A percentile compares a stretch with the other conserved stretches of the same genome.
These are phyloP conservation scores for Amanita molliuscula DNA, from an alignment of 768 basidiomycete genomes.

Conservation along the genomic window DNA sequence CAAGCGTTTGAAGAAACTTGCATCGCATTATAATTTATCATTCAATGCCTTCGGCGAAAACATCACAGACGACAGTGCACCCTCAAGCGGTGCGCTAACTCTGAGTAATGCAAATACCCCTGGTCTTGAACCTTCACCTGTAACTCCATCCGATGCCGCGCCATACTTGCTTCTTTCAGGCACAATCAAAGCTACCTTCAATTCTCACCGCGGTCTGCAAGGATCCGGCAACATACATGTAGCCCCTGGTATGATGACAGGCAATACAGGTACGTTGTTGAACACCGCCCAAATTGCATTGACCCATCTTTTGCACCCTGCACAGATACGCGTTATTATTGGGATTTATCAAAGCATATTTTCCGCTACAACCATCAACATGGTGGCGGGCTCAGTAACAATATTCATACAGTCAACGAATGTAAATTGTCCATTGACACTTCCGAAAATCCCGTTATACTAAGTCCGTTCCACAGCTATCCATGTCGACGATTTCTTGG, in stretches of 20 bases:
- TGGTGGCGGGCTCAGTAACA: conserved; percentile 20
- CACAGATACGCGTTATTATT: conserved; percentile 50
- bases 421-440: conserved; percentile 25
- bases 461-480: conserved; percentile 28
- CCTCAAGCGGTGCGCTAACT: conserved; percentile 34
- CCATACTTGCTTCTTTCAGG: conserved; percentile 49
- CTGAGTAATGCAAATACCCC: conserved; percentile 39
- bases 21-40: conserved; percentile 43
- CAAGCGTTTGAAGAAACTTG: conserved; percentile 34
- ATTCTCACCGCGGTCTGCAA: conserved; percentile 30
- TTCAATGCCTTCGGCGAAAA: conserved; percentile 44
- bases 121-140: conserved; percentile 57
- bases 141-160: conserved; percentile 38
- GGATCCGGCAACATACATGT: conserved; percentile 29
- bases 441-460: neutral
- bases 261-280: conserved; percentile 39
- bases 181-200: conserved; percentile 53
- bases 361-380: conserved; percentile 52
- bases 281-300: conserved; percentile 2
- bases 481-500: conserved; percentile 39
- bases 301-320: conserved; percentile 11
- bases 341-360: conserved; percentile 48
- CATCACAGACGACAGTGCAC: conserved; percentile 22
- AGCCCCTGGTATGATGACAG: conserved; percentile 47
- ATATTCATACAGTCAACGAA: conserved; percentile 69